A percentile compares a stretch with the other conserved stretches of the same genome.
phyloP scores from a whole-genome alignment of 805 yeast genomes.

The Suhomyces faveliae region DNA sequence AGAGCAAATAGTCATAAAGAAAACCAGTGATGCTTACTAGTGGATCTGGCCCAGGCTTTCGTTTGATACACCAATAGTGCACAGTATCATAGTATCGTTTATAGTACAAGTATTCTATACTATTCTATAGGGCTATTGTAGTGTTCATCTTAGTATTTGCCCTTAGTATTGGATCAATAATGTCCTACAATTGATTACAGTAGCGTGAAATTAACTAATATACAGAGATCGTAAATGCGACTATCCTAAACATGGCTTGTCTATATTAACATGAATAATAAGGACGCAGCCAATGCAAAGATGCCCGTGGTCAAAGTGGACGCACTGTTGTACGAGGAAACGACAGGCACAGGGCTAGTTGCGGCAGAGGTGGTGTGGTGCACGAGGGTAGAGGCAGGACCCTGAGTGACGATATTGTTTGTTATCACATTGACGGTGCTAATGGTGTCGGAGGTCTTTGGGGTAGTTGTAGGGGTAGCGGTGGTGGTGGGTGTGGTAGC shows the following conservation, averaged over 20 bases:
- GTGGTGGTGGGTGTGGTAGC: constrained; percentile 3
- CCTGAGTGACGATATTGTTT: constrained; percentile 38
- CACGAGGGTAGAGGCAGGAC: constrained; percentile 19
- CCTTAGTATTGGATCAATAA: too few relatives aligned
- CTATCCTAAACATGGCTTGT: not conserved
- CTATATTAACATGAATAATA: constrained; percentile 12
- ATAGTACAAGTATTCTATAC: too few relatives aligned
- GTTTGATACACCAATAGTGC: too few relatives aligned
- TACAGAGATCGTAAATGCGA: not conserved
- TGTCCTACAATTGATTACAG: too few relatives aligned
- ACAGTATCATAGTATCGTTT: too few relatives aligned
- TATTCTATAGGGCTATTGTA: too few relatives aligned
- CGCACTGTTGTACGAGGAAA: constrained; percentile 29
- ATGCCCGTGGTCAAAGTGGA: constrained; percentile 25
- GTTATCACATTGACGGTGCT: constrained; percentile 38
- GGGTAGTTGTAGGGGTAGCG: not conserved
- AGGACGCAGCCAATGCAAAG: constrained; percentile 17
- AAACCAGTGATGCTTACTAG: too few relatives aligned
- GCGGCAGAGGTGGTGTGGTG: constrained; percentile 10
- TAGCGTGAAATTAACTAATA: too few relatives aligned
- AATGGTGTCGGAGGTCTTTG: constrained; percentile 10
- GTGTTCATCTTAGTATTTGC: not conserved
- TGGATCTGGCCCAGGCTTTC: too few relatives aligned
- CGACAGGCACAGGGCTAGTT: constrained; percentile 10
- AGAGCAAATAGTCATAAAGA: too few relatives aligned